phyloP scores from a whole-genome alignment of 2,329 filamentous ascomycete genomes.

The Colletotrichum sp. region DNA sequence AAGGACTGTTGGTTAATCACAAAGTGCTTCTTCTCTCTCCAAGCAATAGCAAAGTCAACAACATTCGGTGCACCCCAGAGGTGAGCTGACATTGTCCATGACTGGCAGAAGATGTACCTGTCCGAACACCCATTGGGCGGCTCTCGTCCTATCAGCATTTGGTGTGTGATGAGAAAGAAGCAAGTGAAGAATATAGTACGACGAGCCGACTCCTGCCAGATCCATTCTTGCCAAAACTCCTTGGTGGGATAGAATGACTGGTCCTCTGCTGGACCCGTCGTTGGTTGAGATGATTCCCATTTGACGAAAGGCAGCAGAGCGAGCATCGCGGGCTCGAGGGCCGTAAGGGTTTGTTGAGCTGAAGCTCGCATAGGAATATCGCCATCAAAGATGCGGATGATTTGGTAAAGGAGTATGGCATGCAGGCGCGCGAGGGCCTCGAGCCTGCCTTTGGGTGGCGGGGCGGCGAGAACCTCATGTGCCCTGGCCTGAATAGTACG shows the following conservation, averaged over 20 bases:
- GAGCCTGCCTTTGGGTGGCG: slow-evolving; percentile 29
- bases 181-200: slow-evolving; percentile 54
- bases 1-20: slow-evolving; percentile 35
- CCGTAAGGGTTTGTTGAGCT: slow-evolving; percentile 30
- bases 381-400: slow-evolving; percentile 50
- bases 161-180: slow-evolving; percentile 46
- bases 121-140: slow-evolving; percentile 29
- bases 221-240: slow-evolving; percentile 54
- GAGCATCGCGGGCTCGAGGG: slow-evolving; percentile 36
- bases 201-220: slow-evolving; percentile 57
- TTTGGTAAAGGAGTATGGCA: slow-evolving; percentile 48
- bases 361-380: slow-evolving; percentile 36
- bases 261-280: slow-evolving; percentile 27
- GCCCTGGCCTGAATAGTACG: slow-evolving; percentile 50
- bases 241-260: slow-evolving; percentile 43
- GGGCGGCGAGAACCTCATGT: slow-evolving; percentile 43
- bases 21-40: slow-evolving; percentile 38
- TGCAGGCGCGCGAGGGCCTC: slow-evolving; percentile 42
- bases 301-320: slow-evolving; percentile 34
- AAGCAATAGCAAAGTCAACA: slow-evolving; percentile 40
- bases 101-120: slow-evolving; percentile 32
- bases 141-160: slow-evolving; percentile 32
- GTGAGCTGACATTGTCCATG: slow-evolving; percentile 42
- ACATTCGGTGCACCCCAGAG: slow-evolving; percentile 41
- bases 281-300: slow-evolving; percentile 28